Evolutionary conservation across 352 stramenopile species (phyloP), one percentile per base, ranked within the genome.

Genomic region (Globisporangium barbulae): DNA sequence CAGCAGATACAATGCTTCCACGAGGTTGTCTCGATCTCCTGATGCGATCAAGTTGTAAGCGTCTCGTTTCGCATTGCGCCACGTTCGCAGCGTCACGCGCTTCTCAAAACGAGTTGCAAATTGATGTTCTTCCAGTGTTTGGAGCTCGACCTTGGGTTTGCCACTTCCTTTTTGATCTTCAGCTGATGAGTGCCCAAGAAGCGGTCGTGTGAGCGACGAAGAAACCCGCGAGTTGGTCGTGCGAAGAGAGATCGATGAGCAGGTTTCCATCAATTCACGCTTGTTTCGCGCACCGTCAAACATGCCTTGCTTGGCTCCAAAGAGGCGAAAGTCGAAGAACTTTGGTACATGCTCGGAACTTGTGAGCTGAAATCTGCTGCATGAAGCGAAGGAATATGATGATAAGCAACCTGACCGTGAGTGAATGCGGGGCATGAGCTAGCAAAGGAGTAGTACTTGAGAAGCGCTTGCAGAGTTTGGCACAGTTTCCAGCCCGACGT

Each of bases 81-180:
- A 90, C 1, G 76, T 88, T 53, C 64, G 67, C 1, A n/a, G 4
- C 0, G 74, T 87, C 25, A 88, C 76, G 0, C 55, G 59, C 15
- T 85, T 88, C 15, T 71, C 19, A 53, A 87, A 88, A 2, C 81
- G 78, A 12, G 74, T 84, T 8, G 71, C 68, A 25, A 73, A 78
- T 6, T 73, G 76, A 69, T 88, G 75, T 33, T 90, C 81, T 45
- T 82, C 78, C 5, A 88, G 59, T 5, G 78, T 87, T 49, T 84
- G 75, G 25, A 90, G 70, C 30, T 59, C 68, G 28, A 85, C 21
- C n/a, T 48, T 72, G 10, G 64, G 61, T 5, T 22, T 22, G 4
- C 2, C 4, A 9, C n/a, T 22, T 30, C 22, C 10, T 30, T 33
- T 13, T 28, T 55, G 49, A 44, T 21, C 17, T 25, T 39, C 15